Base-by-base conservation (phyloP, 2,329 filamentous ascomycete species). In the Helotiales sp. region DNA sequence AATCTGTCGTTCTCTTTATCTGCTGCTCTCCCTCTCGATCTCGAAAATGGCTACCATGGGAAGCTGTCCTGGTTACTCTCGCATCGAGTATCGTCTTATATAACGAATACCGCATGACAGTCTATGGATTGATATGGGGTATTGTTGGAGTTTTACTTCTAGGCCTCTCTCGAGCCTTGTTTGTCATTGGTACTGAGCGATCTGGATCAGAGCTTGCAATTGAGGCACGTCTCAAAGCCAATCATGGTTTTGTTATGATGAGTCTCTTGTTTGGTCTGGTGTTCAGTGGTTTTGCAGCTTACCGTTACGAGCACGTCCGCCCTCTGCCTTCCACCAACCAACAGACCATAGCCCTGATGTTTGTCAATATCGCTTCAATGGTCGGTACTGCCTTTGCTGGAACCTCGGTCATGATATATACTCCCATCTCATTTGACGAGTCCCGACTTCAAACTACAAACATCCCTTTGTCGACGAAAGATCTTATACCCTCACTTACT, bases 91-190 rank as follows among this genome's bases (percentile, higher is more conserved):
- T 63, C 5, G 52, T 67, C 5, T 44, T 69, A 13, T 64, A 64
- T 29, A 63, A 65, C 47, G 68, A 70, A 53, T 65, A 65, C 52
- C 65, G 66, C 27, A 64, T 69, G n/a, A 68, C 58, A 42, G 64
- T 69, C n/a, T 61, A 57, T 15, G 67, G 67, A 19, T 48, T 70
- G 5, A 34, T 69, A 10, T 63, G 52, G 24, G 57, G 67, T 9
- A 24, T 65, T 6, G 40, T 49, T 15, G 55, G 63, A 8, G 57
- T 67, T 22, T 38, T 65, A 2, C 51, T 59, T 13, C 58, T 65
- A 5, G 66, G 68, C 9, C 13, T 67, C 19, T 58, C 63, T 36
- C 54, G 62, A 42, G 66, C 61, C 8, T 53, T 52, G n/a, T 64
- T 68, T 15, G 44, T 57, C 22, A 52, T 66, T 55, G 62, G 52